phyloP scores from a whole-genome alignment of 2,329 filamentous ascomycete species.

The Alternaria panax region DNA sequence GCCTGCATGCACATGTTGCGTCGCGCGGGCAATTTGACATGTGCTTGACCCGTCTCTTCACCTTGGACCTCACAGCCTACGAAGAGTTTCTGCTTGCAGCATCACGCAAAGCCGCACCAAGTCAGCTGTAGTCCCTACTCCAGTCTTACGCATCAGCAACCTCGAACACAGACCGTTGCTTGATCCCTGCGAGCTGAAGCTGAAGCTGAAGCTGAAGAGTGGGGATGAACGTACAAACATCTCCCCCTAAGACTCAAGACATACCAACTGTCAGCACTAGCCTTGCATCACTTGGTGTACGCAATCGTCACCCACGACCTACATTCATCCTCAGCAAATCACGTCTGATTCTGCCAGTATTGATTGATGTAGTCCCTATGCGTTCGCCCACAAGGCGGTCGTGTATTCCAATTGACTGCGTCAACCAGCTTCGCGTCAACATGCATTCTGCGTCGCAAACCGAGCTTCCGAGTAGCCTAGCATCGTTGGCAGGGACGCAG shows the following conservation, averaged over 20 bases:
- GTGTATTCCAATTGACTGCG: neutral
- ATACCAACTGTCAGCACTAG: neutral
- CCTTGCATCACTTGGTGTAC: neutral
- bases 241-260: neutral
- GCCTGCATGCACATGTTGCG: constrained; percentile 8
- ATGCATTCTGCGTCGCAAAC: too few relatives aligned
- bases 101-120: neutral
- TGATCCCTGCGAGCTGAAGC: neutral
- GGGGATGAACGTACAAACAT: neutral
- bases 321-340: neutral
- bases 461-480: too few relatives aligned
- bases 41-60: neutral
- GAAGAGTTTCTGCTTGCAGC: neutral
- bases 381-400: neutral
- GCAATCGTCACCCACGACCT: neutral
- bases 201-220: neutral
- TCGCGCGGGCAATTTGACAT: neutral
- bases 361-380: neutral
- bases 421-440: neutral
- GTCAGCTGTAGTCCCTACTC: neutral
- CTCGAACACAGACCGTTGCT: neutral
- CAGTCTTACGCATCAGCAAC: neutral
- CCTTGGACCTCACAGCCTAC: neutral
- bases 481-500: too few relatives aligned
- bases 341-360: neutral